Conservation (phyloP, 441 rosid genomes). For the Gossypium lobatum region DNA sequence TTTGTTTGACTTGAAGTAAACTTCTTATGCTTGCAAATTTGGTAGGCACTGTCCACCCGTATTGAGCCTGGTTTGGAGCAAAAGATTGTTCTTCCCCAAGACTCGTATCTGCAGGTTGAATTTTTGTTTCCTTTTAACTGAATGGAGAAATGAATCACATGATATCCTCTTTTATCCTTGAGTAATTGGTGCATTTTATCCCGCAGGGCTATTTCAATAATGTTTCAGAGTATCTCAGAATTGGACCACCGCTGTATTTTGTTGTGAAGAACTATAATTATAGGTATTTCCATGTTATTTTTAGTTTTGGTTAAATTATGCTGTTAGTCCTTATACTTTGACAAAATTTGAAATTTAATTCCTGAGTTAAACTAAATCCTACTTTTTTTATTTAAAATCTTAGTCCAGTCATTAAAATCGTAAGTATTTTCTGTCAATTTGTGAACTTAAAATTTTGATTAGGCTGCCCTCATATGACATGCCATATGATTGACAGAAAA, state of each 20-base stretch:
- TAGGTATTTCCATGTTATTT: conserved; percentile 43
- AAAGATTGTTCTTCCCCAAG: conserved; percentile 92
- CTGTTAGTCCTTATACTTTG: background rate
- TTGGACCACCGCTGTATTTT: conserved; percentile 92
- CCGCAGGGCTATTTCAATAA: conserved; percentile 85
- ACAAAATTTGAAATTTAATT: background rate
- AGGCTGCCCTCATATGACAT: background rate
- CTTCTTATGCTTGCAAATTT: conserved; percentile 19
- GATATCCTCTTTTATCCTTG: conserved; percentile 10
- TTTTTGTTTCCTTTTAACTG: conserved; percentile 17
- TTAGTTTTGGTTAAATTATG: conserved; percentile 4
- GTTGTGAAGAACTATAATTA: conserved; percentile 90
- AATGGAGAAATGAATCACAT: background rate
- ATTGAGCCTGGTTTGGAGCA: conserved; percentile 96
- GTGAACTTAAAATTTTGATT: background rate
- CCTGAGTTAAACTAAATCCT: background rate
- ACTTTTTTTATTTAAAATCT: background rate
- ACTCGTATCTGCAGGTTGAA: conserved; percentile 94
- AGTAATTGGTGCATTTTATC: conserved; percentile 22
- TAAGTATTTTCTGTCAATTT: background rate
- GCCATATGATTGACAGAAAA: background rate
- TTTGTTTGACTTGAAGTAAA: conserved; percentile 10
- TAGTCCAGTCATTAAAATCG: background rate
- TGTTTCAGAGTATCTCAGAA: conserved; percentile 75
- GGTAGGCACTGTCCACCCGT: conserved; percentile 78